Base-by-base conservation (phyloP, 179 eudicot genomes). In the Sideroxylon spinosum region DNA sequence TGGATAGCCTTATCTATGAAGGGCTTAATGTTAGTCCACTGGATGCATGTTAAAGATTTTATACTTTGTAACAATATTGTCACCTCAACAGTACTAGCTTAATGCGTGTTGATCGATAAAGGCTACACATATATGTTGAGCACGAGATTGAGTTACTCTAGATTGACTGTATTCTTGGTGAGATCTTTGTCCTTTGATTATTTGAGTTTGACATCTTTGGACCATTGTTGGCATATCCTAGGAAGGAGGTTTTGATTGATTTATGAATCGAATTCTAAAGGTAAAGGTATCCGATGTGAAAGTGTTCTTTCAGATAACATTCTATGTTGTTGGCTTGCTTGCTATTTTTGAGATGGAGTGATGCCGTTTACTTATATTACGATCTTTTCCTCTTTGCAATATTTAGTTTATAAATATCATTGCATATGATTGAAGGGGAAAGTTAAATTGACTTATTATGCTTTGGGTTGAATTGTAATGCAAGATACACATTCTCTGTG, bases 121-220 rank as follows among this genome's bases (percentile, higher is more conserved):
- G n/a, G 17, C 37, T 68, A 68, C 14, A 46, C 53, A 37, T 10
- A 7, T 46, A 19, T 68, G 44, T 68, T 6, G 70, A 19, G 46
- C 10, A 48, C 32, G 52, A 19, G 71, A 20, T 37, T 19, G 53
- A 68, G 50, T 37, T 19, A 68, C 14, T 37, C 52, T 32, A 19
- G 44, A 32, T 44, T 68, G 13, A 44, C n/a, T 32, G 71, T 44
- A 32, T 32, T 37, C 71, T n/a, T 28, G 48, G 32, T 65, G 69
- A 14, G 17, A 65, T 64, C 2, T 2, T 4, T 68, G 71, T 44
- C 11, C 26, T 3, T 3, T 11, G 8, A 37, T 44, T 68, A 22
- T 65, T 65, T 28, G 69, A 65, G 19, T 66, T 65, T 66, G 70
- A 66, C 6, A 19, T 32, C 19, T 66, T 55, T 55, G 60, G 60